Conservation (phyloP, 257 asterid genomes). For the Perilla frutescens region DNA sequence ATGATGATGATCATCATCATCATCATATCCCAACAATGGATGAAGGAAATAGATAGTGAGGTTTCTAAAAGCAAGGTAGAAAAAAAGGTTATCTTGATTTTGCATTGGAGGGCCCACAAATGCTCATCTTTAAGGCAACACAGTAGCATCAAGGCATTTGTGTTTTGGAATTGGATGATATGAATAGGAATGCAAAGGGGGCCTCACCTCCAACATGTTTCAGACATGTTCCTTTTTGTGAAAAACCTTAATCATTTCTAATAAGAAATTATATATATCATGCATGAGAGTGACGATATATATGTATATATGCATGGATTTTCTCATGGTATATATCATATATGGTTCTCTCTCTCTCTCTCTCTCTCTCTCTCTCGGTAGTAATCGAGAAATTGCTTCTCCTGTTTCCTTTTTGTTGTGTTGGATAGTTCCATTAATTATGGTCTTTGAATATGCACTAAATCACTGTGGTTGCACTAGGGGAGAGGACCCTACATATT, state of each 20-base stretch:
- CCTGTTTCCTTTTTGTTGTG: constrained; percentile 42
- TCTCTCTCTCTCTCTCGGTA: neutral
- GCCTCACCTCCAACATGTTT: constrained; percentile 63
- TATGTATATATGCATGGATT: neutral
- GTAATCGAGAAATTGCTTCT: neutral
- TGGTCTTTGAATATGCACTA: no score
- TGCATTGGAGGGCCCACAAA: constrained; percentile 31
- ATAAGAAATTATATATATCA: neutral
- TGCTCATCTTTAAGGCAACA: constrained; percentile 41
- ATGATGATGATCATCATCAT: no score
- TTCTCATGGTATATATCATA: neutral
- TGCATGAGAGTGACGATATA: neutral
- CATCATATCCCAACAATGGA: neutral
- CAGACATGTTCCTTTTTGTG: constrained; percentile 62
- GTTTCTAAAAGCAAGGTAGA: neutral
- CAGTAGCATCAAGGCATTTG: constrained; percentile 43
- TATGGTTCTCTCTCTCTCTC: neutral
- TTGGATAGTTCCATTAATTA: constrained; percentile 14
- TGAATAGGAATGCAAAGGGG: constrained; percentile 23
- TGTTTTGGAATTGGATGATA: constrained; percentile 24
- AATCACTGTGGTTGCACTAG: constrained; percentile 31
- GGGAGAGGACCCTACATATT: constrained; percentile 19
- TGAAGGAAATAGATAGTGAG: neutral
- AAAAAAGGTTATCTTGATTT: constrained; percentile 7
- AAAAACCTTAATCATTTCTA: constrained; percentile 29